phyloP scores from a whole-genome alignment of 2,329 filamentous ascomycete species.

The Cyanodermella asteris region DNA sequence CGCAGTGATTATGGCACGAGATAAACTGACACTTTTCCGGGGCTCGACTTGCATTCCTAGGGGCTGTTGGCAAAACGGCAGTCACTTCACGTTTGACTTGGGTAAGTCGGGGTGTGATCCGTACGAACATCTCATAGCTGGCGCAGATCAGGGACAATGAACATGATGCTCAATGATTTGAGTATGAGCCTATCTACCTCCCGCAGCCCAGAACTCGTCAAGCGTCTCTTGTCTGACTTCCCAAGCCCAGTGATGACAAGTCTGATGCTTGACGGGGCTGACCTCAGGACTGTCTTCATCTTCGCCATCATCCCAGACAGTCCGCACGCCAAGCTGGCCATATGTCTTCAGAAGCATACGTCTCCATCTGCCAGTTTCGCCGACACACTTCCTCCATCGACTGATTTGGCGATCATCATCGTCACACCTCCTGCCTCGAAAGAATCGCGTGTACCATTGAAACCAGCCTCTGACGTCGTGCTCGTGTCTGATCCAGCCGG shows the following conservation, averaged over 20 bases:
- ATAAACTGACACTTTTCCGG: no score
- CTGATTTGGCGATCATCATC: slow-evolving; percentile 31
- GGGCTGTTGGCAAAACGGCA: no score
- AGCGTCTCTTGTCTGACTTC: slow-evolving; percentile 28
- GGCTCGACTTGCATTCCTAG: no score
- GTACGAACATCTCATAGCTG: no score
- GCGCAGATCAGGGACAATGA: no score
- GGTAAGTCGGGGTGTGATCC: no score
- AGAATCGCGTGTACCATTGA: slow-evolving; percentile 35
- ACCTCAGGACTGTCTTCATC: slow-evolving; percentile 19
- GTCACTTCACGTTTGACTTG: no score
- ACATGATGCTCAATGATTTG: slow-evolving; percentile 53
- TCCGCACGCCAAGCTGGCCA: slow-evolving; percentile 22
- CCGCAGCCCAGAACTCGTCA: slow-evolving; percentile 23
- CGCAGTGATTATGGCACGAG: no score
- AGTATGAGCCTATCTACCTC: slow-evolving; percentile 20
- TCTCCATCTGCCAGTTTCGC: slow-evolving; percentile 28
- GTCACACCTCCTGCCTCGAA: slow-evolving; percentile 25
- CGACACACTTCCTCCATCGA: slow-evolving; percentile 31
- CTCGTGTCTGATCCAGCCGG: slow-evolving; percentile 32
- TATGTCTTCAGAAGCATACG: slow-evolving; percentile 31
- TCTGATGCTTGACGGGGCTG: slow-evolving; percentile 34
- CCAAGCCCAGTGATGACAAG: slow-evolving; percentile 34
- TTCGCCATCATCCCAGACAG: slow-evolving; percentile 24
- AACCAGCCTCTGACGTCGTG: slow-evolving; percentile 34